Evolutionary conservation across 2,329 filamentous ascomycete genomes (phyloP).

Genomic region (Cyphellophora attinorum): DNA sequence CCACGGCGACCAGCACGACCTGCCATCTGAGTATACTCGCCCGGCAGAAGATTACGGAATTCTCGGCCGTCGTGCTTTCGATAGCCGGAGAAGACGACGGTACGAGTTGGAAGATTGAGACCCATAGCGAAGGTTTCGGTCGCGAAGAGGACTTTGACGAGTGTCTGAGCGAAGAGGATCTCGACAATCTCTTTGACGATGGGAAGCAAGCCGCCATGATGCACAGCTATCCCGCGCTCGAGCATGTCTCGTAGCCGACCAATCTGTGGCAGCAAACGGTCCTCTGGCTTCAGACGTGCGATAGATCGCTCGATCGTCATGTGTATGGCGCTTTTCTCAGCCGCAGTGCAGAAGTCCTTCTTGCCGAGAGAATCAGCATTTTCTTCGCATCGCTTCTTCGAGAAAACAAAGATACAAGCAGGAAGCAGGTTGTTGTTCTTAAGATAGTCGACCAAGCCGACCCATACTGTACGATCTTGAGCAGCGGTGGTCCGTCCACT

Average conservation of each 20-base stretch:
- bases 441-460: constrained; percentile 84
- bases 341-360: constrained; percentile 85
- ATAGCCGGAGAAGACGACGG: constrained; percentile 94
- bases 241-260: constrained; percentile 76
- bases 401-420: constrained; percentile 96
- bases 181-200: constrained; percentile 98
- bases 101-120: constrained; percentile 86
- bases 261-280: constrained; percentile 85
- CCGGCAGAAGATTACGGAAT: constrained; percentile 83
- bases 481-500: constrained; percentile 81
- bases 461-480: constrained; percentile 95
- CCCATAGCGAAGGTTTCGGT: constrained; percentile 99
- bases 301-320: constrained; percentile 97
- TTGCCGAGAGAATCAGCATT: constrained; percentile 93
- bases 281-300: constrained; percentile 80
- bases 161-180: constrained; percentile 85
- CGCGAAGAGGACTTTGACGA: constrained; percentile 94
- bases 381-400: constrained; percentile 93
- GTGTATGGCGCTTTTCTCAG: constrained; percentile 92
- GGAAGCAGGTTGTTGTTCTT: constrained; percentile 80
- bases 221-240: constrained; percentile 82
- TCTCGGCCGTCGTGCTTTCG: constrained; percentile 90
- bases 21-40: constrained; percentile 98
- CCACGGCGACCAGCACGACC: constrained; percentile 88
- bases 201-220: constrained; percentile 86